Percentiles rank a stretch among this genome's conserved stretches.
Evolutionary conservation across 2,329 filamentous ascomycete species (phyloP).

Genomic region (Trichophyton verrucosum): DNA sequence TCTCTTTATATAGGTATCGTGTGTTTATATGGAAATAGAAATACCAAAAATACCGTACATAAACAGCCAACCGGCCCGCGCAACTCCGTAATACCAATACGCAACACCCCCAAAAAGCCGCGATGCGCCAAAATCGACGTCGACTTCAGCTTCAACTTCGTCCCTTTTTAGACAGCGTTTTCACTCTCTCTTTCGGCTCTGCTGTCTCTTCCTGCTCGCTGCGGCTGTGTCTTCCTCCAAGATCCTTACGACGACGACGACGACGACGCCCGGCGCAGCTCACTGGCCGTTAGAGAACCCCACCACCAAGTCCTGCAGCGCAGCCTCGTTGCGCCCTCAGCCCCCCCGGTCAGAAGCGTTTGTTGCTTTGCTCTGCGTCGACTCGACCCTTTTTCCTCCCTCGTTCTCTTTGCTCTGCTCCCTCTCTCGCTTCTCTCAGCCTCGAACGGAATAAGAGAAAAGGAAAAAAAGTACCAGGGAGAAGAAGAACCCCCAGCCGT

Average conservation of each 20-base stretch:
- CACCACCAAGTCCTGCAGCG: background rate
- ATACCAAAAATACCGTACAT: background rate
- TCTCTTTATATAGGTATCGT: too few species aligned
- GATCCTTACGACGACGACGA: background rate
- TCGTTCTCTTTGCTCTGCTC: background rate
- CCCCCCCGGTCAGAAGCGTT: background rate
- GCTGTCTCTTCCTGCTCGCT: background rate
- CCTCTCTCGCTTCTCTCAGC: constrained; percentile 1
- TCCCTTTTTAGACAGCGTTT: background rate
- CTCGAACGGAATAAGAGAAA: background rate
- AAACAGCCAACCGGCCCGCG: background rate
- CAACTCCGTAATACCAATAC: background rate
- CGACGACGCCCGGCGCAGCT: background rate
- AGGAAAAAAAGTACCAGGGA: background rate
- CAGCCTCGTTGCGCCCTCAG: background rate
- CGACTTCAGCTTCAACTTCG: constrained; percentile 1
- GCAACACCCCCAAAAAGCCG: background rate
- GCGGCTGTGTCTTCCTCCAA: background rate
- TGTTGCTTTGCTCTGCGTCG: background rate
- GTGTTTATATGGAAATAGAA: background rate
- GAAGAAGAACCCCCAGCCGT: background rate
- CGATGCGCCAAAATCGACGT: background rate
- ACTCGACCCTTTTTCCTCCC: background rate
- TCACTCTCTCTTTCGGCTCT: background rate
- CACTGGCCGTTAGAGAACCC: background rate